Evolutionary conservation across 78 protist species (phyloP).

Genomic region (Neovahlkampfia damariscottae): DNA sequence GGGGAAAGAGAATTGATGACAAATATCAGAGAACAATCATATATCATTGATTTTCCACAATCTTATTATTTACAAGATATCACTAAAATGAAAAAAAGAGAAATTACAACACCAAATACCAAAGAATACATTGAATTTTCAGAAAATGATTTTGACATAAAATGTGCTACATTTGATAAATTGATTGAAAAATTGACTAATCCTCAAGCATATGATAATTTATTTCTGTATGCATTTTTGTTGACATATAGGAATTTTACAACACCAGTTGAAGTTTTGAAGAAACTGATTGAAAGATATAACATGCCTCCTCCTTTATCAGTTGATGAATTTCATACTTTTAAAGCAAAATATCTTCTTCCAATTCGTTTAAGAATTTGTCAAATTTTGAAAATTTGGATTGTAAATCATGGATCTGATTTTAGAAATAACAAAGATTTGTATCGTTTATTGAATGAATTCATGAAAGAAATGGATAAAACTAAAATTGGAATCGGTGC

Average conservation of each 20-base stretch:
- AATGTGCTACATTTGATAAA: neutral
- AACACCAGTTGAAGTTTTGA: neutral
- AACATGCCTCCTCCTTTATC: neutral
- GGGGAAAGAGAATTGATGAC: too few relatives aligned
- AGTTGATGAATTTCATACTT: slow-evolving; percentile 3
- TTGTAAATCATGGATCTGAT: neutral
- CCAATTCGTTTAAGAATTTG: neutral
- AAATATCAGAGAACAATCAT: too few relatives aligned
- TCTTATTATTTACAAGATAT: too few relatives aligned
- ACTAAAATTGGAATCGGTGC: neutral
- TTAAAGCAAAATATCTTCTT: neutral
- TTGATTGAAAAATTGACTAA: neutral
- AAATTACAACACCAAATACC: too few relatives aligned
- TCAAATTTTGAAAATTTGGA: slow-evolving; percentile 1
- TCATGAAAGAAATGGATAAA: neutral
- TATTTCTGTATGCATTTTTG: neutral
- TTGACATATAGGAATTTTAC: slow-evolving; percentile 8
- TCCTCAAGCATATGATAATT: neutral
- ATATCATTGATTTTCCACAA: too few relatives aligned
- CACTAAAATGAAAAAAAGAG: too few relatives aligned
- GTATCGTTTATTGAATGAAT: neutral
- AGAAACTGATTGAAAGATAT: neutral
- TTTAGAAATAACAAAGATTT: neutral
- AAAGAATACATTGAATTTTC: too few relatives aligned
- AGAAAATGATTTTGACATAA: neutral